Evolutionary conservation across 352 stramenopile species (phyloP).

Genomic region (Phytopythium boreale): DNA sequence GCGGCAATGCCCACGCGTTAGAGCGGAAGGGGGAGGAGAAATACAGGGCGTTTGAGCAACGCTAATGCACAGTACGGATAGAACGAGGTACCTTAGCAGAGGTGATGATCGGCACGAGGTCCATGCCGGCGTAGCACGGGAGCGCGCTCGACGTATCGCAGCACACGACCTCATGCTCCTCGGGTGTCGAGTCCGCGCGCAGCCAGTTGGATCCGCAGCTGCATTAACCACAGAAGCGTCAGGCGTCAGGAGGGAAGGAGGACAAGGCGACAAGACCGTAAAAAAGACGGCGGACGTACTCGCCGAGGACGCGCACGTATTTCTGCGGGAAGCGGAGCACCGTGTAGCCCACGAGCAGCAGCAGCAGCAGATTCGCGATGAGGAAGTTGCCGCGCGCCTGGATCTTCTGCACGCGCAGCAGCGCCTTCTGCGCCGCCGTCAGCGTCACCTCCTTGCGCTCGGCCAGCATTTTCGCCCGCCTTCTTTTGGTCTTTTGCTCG

Average conservation of each 20-base stretch:
- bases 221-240: conserved; percentile 2
- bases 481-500: not conserved
- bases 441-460: not conserved
- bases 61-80: too few species aligned
- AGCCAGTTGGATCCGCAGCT: conserved; percentile 78
- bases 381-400: conserved; percentile 39
- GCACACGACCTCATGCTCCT: conserved; percentile 41
- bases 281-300: conserved; percentile 34
- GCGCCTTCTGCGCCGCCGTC: conserved; percentile 32
- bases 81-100: conserved; percentile 32
- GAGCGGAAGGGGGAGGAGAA: not conserved
- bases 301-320: conserved; percentile 63
- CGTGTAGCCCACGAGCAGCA: conserved; percentile 56
- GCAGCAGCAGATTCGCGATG: conserved; percentile 43
- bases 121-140: conserved; percentile 73
- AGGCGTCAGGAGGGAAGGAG: conserved; percentile 6
- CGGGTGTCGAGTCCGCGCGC: conserved; percentile 23
- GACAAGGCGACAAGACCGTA: not conserved
- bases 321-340: conserved; percentile 55
- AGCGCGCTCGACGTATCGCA: conserved; percentile 31
- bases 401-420: conserved; percentile 51
- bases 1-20: not conserved
- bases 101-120: conserved; percentile 41
- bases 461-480: not conserved
- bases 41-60: too few species aligned